These are phyloP conservation scores for Neurospora sp. DNA, from an alignment of 495 filamentous ascomycete genomes.

Conservation along the genomic window DNA sequence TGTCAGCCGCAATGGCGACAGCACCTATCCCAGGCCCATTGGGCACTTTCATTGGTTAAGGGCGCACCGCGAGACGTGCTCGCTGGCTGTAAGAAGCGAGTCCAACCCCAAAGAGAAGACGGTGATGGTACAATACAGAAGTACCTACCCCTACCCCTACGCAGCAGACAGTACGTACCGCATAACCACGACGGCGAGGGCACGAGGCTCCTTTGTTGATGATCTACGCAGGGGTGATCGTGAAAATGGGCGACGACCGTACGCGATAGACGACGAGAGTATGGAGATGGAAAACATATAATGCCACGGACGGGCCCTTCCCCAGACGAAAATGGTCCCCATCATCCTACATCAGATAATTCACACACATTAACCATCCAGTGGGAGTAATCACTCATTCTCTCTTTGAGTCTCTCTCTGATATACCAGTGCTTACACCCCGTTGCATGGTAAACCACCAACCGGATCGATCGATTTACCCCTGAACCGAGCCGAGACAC, in stretches of 20 bases:
- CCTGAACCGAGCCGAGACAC: not conserved
- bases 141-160: not conserved
- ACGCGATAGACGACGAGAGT: not conserved
- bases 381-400: not conserved
- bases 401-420: not conserved
- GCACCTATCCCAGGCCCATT: not conserved
- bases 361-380: not conserved
- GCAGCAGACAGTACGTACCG: not conserved
- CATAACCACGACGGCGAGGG: not conserved
- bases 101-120: not conserved
- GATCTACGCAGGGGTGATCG: conserved; percentile 6
- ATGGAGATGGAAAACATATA: not conserved
- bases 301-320: not conserved
- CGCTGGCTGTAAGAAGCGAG: not conserved
- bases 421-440: not conserved
- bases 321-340: not conserved
- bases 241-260: not conserved
- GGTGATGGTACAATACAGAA: not conserved
- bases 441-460: not conserved
- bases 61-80: not conserved
- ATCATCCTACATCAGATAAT: not conserved
- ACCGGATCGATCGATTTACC: not conserved
- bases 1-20: not conserved
- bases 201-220: not conserved
- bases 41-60: not conserved